Percentiles rank a stretch among this genome's conserved stretches.
Evolutionary conservation across 116 monocot genomes (phyloP).

Genomic region (Dioscorea cayenensis): DNA sequence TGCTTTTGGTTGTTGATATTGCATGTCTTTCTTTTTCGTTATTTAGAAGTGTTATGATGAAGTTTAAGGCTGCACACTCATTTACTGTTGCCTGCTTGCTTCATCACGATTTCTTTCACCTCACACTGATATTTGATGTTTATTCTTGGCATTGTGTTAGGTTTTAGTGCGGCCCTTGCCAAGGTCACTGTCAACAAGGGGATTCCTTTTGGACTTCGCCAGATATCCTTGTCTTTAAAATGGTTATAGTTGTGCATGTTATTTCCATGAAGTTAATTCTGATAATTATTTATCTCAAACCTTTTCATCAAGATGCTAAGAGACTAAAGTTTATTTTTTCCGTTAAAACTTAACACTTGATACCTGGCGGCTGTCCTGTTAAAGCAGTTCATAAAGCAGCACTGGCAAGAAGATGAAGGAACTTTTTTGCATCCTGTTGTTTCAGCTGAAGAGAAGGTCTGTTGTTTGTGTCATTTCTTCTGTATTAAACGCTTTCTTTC

Average conservation of each 20-base stretch:
- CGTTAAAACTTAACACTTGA: conserved; percentile 35
- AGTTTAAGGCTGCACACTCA: too few relatives aligned
- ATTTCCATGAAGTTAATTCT: neutral
- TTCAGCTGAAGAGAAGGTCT: conserved; percentile 76
- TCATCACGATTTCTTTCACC: neutral
- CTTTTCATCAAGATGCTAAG: too few relatives aligned
- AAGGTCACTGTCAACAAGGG: conserved; percentile 70
- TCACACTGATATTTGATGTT: neutral
- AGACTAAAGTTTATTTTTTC: too few relatives aligned
- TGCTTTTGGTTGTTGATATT: too few relatives aligned
- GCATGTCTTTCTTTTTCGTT: too few relatives aligned
- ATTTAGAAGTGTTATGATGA: too few relatives aligned
- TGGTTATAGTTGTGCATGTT: neutral
- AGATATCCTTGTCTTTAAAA: conserved; percentile 78
- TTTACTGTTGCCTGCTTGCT: neutral
- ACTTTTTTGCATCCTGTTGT: conserved; percentile 71
- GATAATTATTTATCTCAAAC: neutral
- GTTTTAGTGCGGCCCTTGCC: conserved; percentile 78
- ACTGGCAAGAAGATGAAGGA: conserved; percentile 91
- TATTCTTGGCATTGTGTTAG: conserved; percentile 13
- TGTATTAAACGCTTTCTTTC: neutral
- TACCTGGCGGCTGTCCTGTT: conserved; percentile 88
- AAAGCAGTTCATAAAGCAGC: conserved; percentile 95
- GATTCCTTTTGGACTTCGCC: conserved; percentile 75
- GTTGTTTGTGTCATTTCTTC: neutral